Percentiles rank a stretch among this genome's conserved stretches.
phyloP scores from a whole-genome alignment of 164 flowering plant species.

The Piper betle region DNA sequence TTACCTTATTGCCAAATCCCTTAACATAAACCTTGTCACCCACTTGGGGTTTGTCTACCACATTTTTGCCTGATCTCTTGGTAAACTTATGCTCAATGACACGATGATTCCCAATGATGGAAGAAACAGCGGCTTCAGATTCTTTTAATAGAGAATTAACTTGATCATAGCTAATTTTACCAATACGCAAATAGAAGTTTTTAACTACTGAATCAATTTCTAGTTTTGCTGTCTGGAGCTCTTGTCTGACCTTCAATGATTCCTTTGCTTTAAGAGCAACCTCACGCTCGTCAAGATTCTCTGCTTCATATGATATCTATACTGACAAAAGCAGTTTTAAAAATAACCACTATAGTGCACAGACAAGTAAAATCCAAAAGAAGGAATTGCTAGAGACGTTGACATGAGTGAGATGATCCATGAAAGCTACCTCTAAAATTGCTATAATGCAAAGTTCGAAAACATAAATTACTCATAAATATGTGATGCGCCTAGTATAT shows the following conservation, averaged over 20 bases:
- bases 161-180: conserved; percentile 28
- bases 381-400: too few species aligned
- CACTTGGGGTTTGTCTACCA: conserved; percentile 33
- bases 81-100: conserved; percentile 13
- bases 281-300: conserved; percentile 60
- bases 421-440: too few species aligned
- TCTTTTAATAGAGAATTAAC: conserved; percentile 36
- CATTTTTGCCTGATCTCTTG: conserved; percentile 10
- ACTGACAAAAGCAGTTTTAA: conserved; percentile 1
- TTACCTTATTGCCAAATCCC: conserved; percentile 58
- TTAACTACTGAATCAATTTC: conserved; percentile 43
- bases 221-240: conserved; percentile 34
- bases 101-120: conserved; percentile 39
- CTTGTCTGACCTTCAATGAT: conserved; percentile 30
- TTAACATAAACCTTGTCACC: conserved; percentile 66
- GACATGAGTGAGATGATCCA: too few species aligned
- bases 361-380: too few species aligned
- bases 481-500: too few species aligned
- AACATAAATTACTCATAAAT: too few species aligned
- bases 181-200: conserved; percentile 50
- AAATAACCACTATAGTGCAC: too few species aligned
- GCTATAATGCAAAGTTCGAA: too few species aligned
- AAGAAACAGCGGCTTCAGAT: conserved; percentile 56
- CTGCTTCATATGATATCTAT: conserved; percentile 60
- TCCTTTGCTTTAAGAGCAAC: conserved; percentile 51